Conservation (phyloP, 345 rosid genomes). For the Pugionium dolabratum region DNA sequence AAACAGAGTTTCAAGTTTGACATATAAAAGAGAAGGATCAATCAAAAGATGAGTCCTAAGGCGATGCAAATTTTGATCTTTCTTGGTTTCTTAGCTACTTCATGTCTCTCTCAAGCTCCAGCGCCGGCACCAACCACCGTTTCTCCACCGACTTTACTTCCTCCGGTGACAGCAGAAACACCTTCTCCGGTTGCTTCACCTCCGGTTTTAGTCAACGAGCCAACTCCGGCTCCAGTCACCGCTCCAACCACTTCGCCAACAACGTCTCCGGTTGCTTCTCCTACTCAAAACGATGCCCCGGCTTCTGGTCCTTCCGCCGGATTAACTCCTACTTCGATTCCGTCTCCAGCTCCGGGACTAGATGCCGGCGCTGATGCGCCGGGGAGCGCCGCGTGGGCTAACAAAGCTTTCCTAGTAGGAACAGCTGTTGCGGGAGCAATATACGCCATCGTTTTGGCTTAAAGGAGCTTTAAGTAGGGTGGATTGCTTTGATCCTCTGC, state of each 20-base stretch:
- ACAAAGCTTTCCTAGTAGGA: conserved; percentile 50
- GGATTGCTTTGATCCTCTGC: conserved; percentile 21
- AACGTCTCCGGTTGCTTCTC: conserved; percentile 38
- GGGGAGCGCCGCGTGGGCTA: conserved; percentile 33
- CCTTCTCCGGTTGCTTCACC: conserved; percentile 41
- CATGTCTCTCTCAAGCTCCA: conserved; percentile 75
- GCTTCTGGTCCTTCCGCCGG: conserved; percentile 34
- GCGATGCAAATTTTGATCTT: conserved; percentile 52
- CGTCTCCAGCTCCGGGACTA: conserved; percentile 36
- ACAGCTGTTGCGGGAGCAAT: conserved; percentile 54
- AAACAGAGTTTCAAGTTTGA: conserved; percentile 18
- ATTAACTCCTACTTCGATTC: conserved; percentile 24
- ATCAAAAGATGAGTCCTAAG: conserved; percentile 47
- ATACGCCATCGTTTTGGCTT: conserved; percentile 62
- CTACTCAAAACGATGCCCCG: conserved; percentile 39
- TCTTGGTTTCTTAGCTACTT: conserved; percentile 65
- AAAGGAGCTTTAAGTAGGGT: conserved; percentile 28
- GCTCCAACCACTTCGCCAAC: conserved; percentile 33
- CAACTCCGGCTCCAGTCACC: conserved; percentile 33
- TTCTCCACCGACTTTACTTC: conserved; percentile 37
- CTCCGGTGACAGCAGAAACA: conserved; percentile 51
- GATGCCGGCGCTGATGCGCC: conserved; percentile 32
- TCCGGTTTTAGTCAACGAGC: conserved; percentile 34
- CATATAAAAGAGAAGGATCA: not conserved
- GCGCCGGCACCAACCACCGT: conserved; percentile 45